Evolutionary conservation across 2,329 filamentous ascomycete genomes (phyloP), one percentile per base, ranked within the genome.

Genomic region (Phyllachora maydis): DNA sequence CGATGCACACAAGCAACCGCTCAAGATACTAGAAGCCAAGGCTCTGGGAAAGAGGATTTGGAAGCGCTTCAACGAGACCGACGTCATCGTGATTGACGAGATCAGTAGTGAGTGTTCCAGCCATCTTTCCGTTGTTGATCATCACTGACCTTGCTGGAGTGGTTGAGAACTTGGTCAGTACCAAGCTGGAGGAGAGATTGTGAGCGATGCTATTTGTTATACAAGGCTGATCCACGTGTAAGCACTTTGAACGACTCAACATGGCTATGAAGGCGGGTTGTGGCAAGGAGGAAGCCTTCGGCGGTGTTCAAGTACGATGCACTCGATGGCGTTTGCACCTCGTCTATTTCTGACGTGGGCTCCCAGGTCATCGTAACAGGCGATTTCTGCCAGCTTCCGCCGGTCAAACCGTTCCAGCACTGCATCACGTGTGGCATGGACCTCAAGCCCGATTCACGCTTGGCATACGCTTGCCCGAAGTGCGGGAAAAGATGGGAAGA

Each of bases 41-140:
- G 46, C 49, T 0, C 38, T 37, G 11, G 33, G 42, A 13, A 44
- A 40, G 6, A 44, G 43, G 7, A 35, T 40, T 3, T 35, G 48
- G 1, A 39, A 31, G 2, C 46, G 55, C 0, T 39, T 66, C 2
- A 34, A 11, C 0, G 16, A 38, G 0, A 64, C 57, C 0, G 49
- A 71, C 23, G 56, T 68, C 1, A 46, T 74, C 2, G 52, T 74
- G 13, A 63, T 74, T 10, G 67, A 74, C 32, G 69, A 74, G 39
- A 62, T 75, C 27, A 66, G 58, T 30, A 74, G n/a, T n/a, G n/a
- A n/a, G n/a, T n/a, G n/a, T n/a, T n/a, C n/a, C n/a, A n/a, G n/a
- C n/a, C n/a, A n/a, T n/a, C n/a, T n/a, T n/a, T n/a, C n/a, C n/a
- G n/a, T n/a, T n/a, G n/a, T n/a, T n/a, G n/a, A n/a, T n/a, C n/a